Conservation (phyloP, 345 rosid genomes). For the Passiflora organensis region DNA sequence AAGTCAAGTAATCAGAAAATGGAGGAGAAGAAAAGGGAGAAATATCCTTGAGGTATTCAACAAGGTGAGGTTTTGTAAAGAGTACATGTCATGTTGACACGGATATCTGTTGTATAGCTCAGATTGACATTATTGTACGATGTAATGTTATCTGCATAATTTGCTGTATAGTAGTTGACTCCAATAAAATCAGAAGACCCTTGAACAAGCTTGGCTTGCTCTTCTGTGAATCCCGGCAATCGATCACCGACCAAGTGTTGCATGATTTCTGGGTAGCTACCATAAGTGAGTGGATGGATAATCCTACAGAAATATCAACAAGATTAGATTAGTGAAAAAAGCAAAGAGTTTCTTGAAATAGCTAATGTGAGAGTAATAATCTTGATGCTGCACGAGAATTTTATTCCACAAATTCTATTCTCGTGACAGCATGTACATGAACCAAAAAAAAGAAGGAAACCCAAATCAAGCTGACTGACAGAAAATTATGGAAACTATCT, state of each 20-base stretch:
- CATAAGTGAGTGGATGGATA: slow-evolving; percentile 12
- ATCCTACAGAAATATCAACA: slow-evolving; percentile 6
- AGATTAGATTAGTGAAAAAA: background rate
- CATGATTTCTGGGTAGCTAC: slow-evolving; percentile 19
- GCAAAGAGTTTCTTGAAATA: background rate
- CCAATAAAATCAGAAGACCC: slow-evolving; percentile 15
- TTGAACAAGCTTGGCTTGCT: slow-evolving; percentile 3
- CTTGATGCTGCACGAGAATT: too few species aligned
- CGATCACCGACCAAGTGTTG: slow-evolving; percentile 13
- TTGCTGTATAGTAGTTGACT: slow-evolving; percentile 12
- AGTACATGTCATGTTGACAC: background rate
- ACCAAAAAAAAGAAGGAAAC: background rate
- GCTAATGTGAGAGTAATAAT: too few species aligned
- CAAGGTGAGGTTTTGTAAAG: background rate
- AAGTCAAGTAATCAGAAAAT: background rate
- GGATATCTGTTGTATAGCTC: slow-evolving; percentile 11
- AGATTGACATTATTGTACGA: background rate
- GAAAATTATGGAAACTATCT: background rate
- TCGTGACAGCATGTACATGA: background rate
- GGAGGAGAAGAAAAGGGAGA: too few species aligned
- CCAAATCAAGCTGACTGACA: background rate
- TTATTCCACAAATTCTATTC: too few species aligned
- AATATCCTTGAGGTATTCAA: background rate
- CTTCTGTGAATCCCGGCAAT: slow-evolving; percentile 13
- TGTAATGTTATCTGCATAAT: slow-evolving; percentile 12